Conservation (phyloP, 2,329 filamentous ascomycete genomes). For the Pseudopyricularia cyperi region DNA sequence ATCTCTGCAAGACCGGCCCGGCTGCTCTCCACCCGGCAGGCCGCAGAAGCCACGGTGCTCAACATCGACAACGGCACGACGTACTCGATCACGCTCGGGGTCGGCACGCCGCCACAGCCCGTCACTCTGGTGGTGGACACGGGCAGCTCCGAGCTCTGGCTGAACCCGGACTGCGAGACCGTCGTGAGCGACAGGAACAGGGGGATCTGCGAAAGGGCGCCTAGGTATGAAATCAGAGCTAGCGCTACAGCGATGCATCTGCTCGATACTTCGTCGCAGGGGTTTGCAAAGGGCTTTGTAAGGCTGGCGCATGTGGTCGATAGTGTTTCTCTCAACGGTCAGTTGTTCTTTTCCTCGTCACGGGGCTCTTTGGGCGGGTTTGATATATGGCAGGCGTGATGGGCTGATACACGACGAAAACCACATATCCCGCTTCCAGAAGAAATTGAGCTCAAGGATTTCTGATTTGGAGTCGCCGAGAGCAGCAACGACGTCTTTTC, state of each 20-base stretch:
- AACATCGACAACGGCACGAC: neutral
- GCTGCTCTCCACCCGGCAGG: neutral
- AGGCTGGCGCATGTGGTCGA: conserved; percentile 28
- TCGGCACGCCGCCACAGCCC: conserved; percentile 35
- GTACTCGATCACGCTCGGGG: conserved; percentile 7
- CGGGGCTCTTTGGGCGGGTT: too few relatives aligned
- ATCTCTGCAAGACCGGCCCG: neutral
- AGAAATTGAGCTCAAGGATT: neutral
- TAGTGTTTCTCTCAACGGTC: conserved; percentile 15
- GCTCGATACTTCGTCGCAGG: conserved; percentile 17
- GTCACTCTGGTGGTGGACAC: conserved; percentile 39
- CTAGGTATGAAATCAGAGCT: conserved; percentile 21
- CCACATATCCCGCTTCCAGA: neutral
- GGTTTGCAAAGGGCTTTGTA: conserved; percentile 32
- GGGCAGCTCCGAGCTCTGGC: conserved; percentile 41
- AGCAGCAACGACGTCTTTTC: neutral
- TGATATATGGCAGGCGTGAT: neutral
- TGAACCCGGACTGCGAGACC: conserved; percentile 42
- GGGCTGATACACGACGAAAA: neutral
- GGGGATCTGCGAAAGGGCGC: conserved; percentile 15
- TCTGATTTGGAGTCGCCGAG: conserved; percentile 40
- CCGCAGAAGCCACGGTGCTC: neutral
- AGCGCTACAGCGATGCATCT: conserved; percentile 20
- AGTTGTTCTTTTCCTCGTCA: neutral
- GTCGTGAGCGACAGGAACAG: conserved; percentile 20